Evolutionary conservation across 805 yeast genomes (phyloP).

Genomic region (Candida oleophila): DNA sequence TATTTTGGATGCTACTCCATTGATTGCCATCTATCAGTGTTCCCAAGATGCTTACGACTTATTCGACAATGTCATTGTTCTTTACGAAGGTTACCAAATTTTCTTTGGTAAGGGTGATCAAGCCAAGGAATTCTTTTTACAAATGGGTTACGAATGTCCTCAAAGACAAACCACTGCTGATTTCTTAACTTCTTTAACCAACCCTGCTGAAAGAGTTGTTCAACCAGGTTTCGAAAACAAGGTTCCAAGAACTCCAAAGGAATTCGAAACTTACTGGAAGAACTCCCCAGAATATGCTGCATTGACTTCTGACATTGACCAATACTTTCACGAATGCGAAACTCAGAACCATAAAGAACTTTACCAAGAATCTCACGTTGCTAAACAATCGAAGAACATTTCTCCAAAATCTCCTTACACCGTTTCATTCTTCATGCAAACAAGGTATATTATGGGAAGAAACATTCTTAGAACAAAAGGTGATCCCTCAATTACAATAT

Average conservation of each 20-base stretch:
- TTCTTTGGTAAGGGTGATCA: slow-evolving; percentile 43
- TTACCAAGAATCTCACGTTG: slow-evolving; percentile 25
- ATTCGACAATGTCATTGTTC: slow-evolving; percentile 47
- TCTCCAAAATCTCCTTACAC: slow-evolving; percentile 35
- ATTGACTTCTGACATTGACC: slow-evolving; percentile 42
- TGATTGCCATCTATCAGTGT: slow-evolving; percentile 59
- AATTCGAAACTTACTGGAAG: slow-evolving; percentile 61
- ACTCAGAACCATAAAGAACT: slow-evolving; percentile 15
- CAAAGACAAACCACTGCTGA: slow-evolving; percentile 69
- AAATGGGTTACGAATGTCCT: slow-evolving; percentile 64
- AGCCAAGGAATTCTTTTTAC: slow-evolving; percentile 50
- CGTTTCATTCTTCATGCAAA: slow-evolving; percentile 48
- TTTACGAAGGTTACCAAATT: slow-evolving; percentile 48
- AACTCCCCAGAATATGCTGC: slow-evolving; percentile 49
- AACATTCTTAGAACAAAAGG: slow-evolving; percentile 54
- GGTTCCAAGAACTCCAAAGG: slow-evolving; percentile 55
- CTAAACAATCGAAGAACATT: slow-evolving; percentile 41
- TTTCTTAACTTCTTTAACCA: slow-evolving; percentile 64
- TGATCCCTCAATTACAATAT: slow-evolving; percentile 54
- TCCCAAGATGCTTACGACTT: slow-evolving; percentile 49
- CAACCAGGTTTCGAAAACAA: slow-evolving; percentile 48
- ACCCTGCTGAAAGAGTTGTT: slow-evolving; percentile 57
- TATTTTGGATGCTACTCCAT: slow-evolving; percentile 49
- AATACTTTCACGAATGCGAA: slow-evolving; percentile 31
- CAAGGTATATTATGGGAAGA: slow-evolving; percentile 51